Base-by-base conservation (phyloP, 768 basidiomycete species). In the Chalciporus chontae region DNA sequence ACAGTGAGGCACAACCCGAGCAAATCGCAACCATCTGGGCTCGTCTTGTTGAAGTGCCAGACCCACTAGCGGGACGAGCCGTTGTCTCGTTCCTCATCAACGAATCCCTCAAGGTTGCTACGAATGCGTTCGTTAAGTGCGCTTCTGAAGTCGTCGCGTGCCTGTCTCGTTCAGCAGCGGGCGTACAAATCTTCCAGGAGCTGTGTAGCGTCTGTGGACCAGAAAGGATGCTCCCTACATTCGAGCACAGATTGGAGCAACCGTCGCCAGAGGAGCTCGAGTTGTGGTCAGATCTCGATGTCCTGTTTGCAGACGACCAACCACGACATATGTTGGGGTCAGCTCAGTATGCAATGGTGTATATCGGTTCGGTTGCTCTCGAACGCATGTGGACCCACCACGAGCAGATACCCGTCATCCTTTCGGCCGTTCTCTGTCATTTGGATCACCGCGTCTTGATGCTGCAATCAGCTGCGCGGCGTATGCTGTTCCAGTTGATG, bases 301-400 rank as follows among this genome's bases (percentile, higher is more conserved):
- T 81, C 9, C 64, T 91, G 34, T 93, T 89, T 64, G 81, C 78
- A 4, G 68, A 72, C 1, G 83, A 83, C 50, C 79, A 85, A 53
- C 85, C 88, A 10, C 73, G 84, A 27, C 70, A 87, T 41, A 72
- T 80, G 3, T 72, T 95, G 43, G 88, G 89, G 14, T 82, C 89
- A 0, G 90, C 90, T 13, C 93, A 95, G 62, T 90, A 90, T 62
- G 92, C 94, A 1, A 80, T 93, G 70, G 74, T 95, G 8, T 93
- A 94, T 62, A 69, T 94, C 23, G 79, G 83, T 3, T 89, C 93
- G 54, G 77, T 87, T 29, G 81, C 87, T 0, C 68, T 91, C 24
- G 84, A 87, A 54, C 79, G 85, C 26, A 81, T 80, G 55, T 90
- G 89, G 87, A 86, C 87, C 49, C 70, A 85, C 56, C 76, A 81